A percentile compares a stretch with the other conserved stretches of the same genome.
These are phyloP conservation scores for Euphorbia celastroides DNA, from an alignment of 441 rosid species.

Conservation along the genomic window DNA sequence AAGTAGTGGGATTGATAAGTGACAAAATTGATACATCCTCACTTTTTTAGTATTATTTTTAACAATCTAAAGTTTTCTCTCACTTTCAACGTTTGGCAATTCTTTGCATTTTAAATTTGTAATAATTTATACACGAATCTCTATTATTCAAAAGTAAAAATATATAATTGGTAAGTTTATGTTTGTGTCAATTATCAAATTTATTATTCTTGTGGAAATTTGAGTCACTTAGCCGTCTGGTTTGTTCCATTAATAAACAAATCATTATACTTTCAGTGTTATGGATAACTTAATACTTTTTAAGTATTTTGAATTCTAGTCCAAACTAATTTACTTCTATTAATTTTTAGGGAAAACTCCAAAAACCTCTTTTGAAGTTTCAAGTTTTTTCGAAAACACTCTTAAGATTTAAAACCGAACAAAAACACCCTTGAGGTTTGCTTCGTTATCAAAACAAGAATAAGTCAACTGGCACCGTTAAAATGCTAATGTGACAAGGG, in stretches of 20 bases:
- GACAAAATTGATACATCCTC: slow-evolving; percentile 11
- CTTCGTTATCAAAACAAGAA: no score
- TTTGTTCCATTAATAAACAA: neutral
- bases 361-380: no score
- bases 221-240: neutral
- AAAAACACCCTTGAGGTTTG: no score
- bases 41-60: neutral
- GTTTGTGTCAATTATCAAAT: slow-evolving; percentile 3
- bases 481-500: no score
- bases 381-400: no score
- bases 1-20: slow-evolving; percentile 13
- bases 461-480: no score
- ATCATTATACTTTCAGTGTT: neutral
- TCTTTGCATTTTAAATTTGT: neutral
- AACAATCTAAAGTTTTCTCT: slow-evolving; percentile 1
- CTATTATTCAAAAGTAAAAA: neutral
- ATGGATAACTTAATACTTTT: no score
- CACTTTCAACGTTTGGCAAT: neutral
- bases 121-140: neutral
- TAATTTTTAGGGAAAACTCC: no score
- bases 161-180: neutral
- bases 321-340: no score
- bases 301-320: no score
- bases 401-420: no score
- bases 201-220: slow-evolving; percentile 8